These are phyloP conservation scores for Eucommia ulmoides DNA, from an alignment of 257 asterid genomes.

Conservation along the genomic window DNA sequence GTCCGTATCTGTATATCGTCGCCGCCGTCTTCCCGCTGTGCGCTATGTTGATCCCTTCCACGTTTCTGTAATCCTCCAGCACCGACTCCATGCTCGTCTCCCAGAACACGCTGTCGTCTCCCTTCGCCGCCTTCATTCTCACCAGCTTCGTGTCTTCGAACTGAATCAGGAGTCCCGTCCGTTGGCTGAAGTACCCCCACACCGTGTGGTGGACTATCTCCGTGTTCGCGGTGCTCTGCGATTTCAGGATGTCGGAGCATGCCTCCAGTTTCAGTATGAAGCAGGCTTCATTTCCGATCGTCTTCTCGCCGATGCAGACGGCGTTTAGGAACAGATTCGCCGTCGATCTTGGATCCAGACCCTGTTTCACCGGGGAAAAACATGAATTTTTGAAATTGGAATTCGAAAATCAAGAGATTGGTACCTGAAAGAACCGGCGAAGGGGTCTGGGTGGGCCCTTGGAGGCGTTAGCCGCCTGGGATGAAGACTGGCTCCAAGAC, in stretches of 20 bases:
- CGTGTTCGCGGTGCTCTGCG: conserved; percentile 67
- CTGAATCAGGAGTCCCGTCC: conserved; percentile 58
- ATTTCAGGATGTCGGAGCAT: conserved; percentile 33
- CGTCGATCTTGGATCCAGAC: conserved; percentile 83
- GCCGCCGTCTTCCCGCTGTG: conserved; percentile 62
- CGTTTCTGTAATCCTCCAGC: conserved; percentile 44
- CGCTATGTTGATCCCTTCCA: conserved; percentile 76
- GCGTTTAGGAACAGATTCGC: conserved; percentile 73
- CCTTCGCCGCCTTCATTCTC: conserved; percentile 44
- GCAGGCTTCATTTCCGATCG: conserved; percentile 47
- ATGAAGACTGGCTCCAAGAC: conserved; percentile 75
- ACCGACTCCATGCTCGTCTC: conserved; percentile 69
- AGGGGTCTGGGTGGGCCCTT: conserved; percentile 87
- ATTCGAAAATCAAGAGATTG: not conserved
- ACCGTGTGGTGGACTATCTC: conserved; percentile 69
- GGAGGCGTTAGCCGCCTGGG: conserved; percentile 34
- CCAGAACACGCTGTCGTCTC: conserved; percentile 45
- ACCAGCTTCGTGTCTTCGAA: conserved; percentile 70
- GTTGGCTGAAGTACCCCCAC: conserved; percentile 86
- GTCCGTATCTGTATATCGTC: conserved; percentile 58
- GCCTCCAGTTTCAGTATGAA: conserved; percentile 66
- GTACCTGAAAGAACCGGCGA: conserved; percentile 85
- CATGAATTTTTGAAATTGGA: no score
- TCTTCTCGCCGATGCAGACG: conserved; percentile 67
- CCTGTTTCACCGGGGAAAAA: conserved; percentile 23